Base-by-base conservation (phyloP, 2,329 filamentous ascomycete species). In the Zasmidium angulare region DNA sequence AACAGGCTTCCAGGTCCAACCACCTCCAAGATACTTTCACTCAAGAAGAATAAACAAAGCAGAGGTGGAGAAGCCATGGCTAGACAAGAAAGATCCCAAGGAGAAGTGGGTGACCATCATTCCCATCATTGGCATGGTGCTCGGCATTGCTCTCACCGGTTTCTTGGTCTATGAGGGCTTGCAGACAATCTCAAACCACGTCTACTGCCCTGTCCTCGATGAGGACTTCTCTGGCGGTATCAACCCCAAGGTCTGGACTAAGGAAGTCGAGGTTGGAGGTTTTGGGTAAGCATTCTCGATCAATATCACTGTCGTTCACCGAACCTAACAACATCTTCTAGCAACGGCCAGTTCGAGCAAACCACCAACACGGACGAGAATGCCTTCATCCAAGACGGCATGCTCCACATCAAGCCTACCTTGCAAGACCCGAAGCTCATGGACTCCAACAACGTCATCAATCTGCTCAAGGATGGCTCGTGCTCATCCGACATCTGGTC, bases 41-140 rank as follows among this genome's bases (percentile, higher is more conserved):
- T 92, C 89, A 19, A 81, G 89, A 59, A 80, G 89, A 61, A 83
- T 93, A 31, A 84, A 82, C 71, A 90, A 91, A 72, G 89, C 85
- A 46, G 84, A 90, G 51, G 75, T 90, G 2, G 87, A 91, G 72
- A 88, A 90, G 76, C 89, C 90, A 12, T 95, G 91, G 91, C 76
- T 89, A 43, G 76, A 83, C n/a, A 87, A 86, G 71, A 86, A 80
- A 58, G 88, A 93, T 65, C 87, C 88, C 12, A 89, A 86, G 73
- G 89, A 93, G 80, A 95, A 91, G 78, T 95, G 90, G 90, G 86
- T 91, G 9, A 92, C 88, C 1, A 91, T 93, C 63, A 83, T 96
- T 58, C 90, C 90, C 1, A 71, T 92, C 46, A 72, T 91, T 22
- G 90, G 90, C 50, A 84, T 95, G 52, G 50, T 86, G 2, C 61